phyloP scores from a whole-genome alignment of 805 yeast species.

The Lachancea sp. region DNA sequence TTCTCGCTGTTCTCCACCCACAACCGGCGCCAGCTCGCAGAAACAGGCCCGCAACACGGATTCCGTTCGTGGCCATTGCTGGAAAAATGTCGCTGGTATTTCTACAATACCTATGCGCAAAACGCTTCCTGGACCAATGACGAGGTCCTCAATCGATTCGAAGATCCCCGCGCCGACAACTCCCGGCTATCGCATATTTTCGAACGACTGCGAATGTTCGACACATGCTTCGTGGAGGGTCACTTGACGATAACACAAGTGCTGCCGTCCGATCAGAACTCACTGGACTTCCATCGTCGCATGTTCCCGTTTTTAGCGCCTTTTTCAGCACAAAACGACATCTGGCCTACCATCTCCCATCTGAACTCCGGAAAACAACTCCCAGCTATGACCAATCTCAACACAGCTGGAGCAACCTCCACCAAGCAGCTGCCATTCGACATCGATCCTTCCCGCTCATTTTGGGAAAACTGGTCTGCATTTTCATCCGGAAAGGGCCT shows the following conservation, averaged over 20 bases:
- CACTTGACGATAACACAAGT: slow-evolving; percentile 12
- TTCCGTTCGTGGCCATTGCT: slow-evolving; percentile 4
- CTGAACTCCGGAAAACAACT: slow-evolving; percentile 2
- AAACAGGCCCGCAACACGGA: background rate
- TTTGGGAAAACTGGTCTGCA: slow-evolving; percentile 24
- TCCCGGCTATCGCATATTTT: slow-evolving; percentile 15
- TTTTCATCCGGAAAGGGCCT: slow-evolving; percentile 26
- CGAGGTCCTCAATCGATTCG: slow-evolving; percentile 12
- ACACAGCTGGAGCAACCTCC: background rate
- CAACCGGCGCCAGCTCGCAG: background rate
- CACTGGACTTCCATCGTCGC: slow-evolving; percentile 16
- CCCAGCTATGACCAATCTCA: background rate
- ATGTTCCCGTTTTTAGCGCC: slow-evolving; percentile 26
- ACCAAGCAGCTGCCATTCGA: background rate
- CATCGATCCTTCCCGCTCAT: slow-evolving; percentile 6
- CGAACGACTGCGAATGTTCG: slow-evolving; percentile 27
- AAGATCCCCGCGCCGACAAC: slow-evolving; percentile 18
- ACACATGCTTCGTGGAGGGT: slow-evolving; percentile 24
- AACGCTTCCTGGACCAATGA: slow-evolving; percentile 22
- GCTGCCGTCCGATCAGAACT: slow-evolving; percentile 7
- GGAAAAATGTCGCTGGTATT: slow-evolving; percentile 20
- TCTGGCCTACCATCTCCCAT: slow-evolving; percentile 21
- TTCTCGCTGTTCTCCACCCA: background rate
- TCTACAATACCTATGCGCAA: slow-evolving; percentile 15
- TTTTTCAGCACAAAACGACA: slow-evolving; percentile 5